Percentiles rank a stretch among this genome's conserved stretches.
Evolutionary conservation across 371 early-diverging fungal genomes (phyloP).

Genomic region (Mucor saturninus): DNA sequence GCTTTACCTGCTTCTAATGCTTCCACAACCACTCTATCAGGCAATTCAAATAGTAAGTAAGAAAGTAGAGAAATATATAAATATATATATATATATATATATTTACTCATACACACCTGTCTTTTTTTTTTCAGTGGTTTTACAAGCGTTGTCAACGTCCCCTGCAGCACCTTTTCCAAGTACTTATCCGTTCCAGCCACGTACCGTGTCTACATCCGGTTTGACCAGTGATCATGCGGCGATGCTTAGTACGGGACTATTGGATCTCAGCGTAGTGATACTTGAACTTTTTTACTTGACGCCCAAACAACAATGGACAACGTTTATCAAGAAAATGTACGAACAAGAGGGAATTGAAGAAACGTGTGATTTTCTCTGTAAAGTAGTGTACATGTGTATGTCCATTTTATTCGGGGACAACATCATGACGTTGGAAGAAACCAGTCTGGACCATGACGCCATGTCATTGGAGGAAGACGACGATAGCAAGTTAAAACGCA

Average conservation of each 20-base stretch:
- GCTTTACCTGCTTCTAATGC: constrained; percentile 2
- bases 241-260: constrained; percentile 51
- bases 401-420: constrained; percentile 55
- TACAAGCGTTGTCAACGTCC: constrained; percentile 50
- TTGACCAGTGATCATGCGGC: constrained; percentile 30
- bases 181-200: constrained; percentile 44
- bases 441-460: constrained; percentile 25
- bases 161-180: constrained; percentile 47
- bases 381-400: constrained; percentile 57
- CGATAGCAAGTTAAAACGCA: constrained; percentile 18
- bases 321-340: constrained; percentile 37
- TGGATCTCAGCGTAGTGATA: constrained; percentile 54
- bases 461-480: constrained; percentile 32
- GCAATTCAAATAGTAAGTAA: not conserved
- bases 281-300: constrained; percentile 54
- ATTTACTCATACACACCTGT: not conserved
- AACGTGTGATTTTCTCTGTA: constrained; percentile 56
- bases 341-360: constrained; percentile 53
- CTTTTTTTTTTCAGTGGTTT: constrained; percentile 28
- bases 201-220: constrained; percentile 14
- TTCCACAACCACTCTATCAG: not conserved
- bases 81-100: not conserved
- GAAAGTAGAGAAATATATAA: not conserved
- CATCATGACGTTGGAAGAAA: constrained; percentile 33
- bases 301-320: constrained; percentile 48